Conservation (phyloP, 164 flowering plant species). For the Litsea cubeba region DNA sequence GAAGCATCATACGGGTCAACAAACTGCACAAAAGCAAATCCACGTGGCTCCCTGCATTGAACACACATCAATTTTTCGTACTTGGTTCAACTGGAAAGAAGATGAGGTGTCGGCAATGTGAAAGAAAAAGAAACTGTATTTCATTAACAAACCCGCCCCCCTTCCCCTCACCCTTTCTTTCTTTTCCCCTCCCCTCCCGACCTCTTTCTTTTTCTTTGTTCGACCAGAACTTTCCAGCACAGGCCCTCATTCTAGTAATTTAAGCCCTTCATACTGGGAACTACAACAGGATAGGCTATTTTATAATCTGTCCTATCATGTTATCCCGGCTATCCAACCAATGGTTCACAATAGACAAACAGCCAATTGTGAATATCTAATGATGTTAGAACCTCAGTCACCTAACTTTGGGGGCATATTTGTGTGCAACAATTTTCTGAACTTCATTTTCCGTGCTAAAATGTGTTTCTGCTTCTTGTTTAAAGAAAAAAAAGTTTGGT, state of each 20-base stretch:
- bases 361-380: not conserved
- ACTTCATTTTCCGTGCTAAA: too few relatives aligned
- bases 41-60: conserved; percentile 70
- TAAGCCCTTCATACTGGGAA: not conserved
- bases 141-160: too few relatives aligned
- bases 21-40: conserved; percentile 95
- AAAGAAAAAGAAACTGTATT: not conserved
- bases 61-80: conserved; percentile 6
- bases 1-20: conserved; percentile 69
- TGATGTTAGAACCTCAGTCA: not conserved
- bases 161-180: too few relatives aligned
- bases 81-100: not conserved
- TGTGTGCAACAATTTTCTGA: too few relatives aligned
- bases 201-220: not conserved
- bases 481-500: too few relatives aligned
- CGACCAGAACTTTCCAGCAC: not conserved
- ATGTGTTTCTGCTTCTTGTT: too few relatives aligned
- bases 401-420: not conserved
- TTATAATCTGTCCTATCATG: not conserved
- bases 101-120: not conserved
- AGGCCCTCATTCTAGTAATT: not conserved
- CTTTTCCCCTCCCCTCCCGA: too few relatives aligned
- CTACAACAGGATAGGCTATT: not conserved
- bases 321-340: not conserved
- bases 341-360: not conserved